A percentile compares a stretch with the other conserved stretches of the same genome.
These are phyloP conservation scores for Talaromyces proteolyticus DNA, from an alignment of 495 filamentous ascomycete species.

Conservation along the genomic window DNA sequence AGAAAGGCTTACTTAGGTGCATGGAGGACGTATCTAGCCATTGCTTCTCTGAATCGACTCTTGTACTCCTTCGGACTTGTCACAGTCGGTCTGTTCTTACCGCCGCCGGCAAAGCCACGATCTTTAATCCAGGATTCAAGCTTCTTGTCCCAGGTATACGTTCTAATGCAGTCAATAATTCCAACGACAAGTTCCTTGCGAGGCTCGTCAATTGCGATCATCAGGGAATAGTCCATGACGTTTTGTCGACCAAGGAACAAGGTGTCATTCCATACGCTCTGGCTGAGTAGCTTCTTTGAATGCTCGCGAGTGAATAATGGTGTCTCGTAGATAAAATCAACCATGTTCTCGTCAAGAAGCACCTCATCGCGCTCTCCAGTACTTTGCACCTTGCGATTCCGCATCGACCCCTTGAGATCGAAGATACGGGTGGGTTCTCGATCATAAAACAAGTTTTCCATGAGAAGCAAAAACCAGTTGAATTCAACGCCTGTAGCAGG, in stretches of 20 bases:
- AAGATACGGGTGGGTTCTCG: conserved; percentile 88
- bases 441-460: conserved; percentile 99
- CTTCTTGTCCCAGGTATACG: conserved; percentile 99
- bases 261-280: conserved; percentile 92
- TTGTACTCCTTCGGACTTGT: conserved; percentile 98
- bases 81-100: conserved; percentile 87
- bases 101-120: conserved; percentile 76
- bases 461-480: conserved; percentile 88
- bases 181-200: conserved; percentile 89
- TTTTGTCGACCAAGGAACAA: conserved; percentile 86
- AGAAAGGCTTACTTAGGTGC: conserved; percentile 50
- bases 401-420: conserved; percentile 97
- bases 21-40: conserved; percentile 83
- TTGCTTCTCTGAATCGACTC: conserved; percentile 90
- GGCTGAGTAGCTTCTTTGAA: conserved; percentile 77
- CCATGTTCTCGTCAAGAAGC: conserved; percentile 97
- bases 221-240: conserved; percentile 98
- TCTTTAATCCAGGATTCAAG: conserved; percentile 99
- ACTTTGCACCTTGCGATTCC: conserved; percentile 90
- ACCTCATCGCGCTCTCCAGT: conserved; percentile 96
- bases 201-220: conserved; percentile 93
- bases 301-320: conserved; percentile 92
- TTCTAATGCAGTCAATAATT: conserved; percentile 97
- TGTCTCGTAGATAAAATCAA: conserved; percentile 97
- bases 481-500: conserved; percentile 87